Base-by-base conservation (phyloP, 2,329 filamentous ascomycete genomes). In the Diaporthe sp. region DNA sequence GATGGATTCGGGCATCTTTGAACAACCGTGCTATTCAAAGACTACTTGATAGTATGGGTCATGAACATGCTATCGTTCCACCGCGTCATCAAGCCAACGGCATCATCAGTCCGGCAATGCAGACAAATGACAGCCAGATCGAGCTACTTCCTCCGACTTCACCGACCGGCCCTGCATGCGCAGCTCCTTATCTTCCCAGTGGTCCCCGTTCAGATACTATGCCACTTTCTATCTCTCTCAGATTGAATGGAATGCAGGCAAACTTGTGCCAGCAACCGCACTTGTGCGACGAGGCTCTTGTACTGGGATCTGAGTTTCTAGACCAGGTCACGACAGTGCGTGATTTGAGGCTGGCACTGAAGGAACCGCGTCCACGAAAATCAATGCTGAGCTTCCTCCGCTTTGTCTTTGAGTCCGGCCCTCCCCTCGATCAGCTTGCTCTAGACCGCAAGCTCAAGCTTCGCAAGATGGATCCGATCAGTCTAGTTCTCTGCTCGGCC, bases 361-460 rank as follows among this genome's bases (percentile, higher is more conserved):
- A 60, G 17, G 7, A n/a, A 39, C 55, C 55, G 20, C 55, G 55
- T 37, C 31, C 55, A 37, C 55, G 31, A 37, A 22, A 22, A n/a
- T 60, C 55, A 37, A 60, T 37, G 3, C 17, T 39, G 31, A n/a
- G 31, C 31, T 60, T 60, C 55, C 31, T 60, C 8, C 31, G 55
- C 55, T 60, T 60, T 37, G 55, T 60, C 17, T 60, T 60, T n/a
- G 31, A n/a, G 31, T 39, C 5, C 17, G 39, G 31, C 55, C 20
- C 20, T 10, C 10, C 31, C 55, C 20, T 37, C 31, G 20, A 60
- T 60, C 31, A 37, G 31, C 55, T 22, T n/a, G 31, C 31, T n/a
- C 34, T 60, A n/a, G 55, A 60, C 31, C 55, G 55, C 55, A 60
- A n/a, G 55, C 55, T 60, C 17, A n/a, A 60, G 55, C 55, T 60